Evolutionary conservation across 306 rosid genomes (phyloP), one percentile per base, ranked within the genome.

Genomic region (Leucaena leucocephala): DNA sequence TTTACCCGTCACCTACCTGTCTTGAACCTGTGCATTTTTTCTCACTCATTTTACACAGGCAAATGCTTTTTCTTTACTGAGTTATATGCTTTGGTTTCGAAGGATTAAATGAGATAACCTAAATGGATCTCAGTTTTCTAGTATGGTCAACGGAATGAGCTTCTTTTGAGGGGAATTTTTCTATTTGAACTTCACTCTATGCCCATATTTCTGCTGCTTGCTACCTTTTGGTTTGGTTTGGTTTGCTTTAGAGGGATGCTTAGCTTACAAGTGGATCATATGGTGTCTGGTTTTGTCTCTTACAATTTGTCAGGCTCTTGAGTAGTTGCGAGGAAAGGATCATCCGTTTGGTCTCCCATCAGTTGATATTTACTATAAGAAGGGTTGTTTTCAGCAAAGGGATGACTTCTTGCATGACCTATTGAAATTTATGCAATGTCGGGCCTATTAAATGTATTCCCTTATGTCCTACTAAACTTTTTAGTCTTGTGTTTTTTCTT

Each of bases 391-490:
- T 48, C 44, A 58, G 72, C 55, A 67, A 55, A 54, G 81, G 74
- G 78, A 82, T 85, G 88, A 45, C 34, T 58, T 27, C 62, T 55
- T 55, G 62, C 73, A 35, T 17, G 71, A 82, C 54, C 44, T 79
- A 54, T 72, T 85, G 86, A 85, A 79, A 74, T 74, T 27, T 58
- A 1, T 71, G 77, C 86, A 72, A 85, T 85, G 88, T 85, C 88
- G 42, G 84, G 88, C 40, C 69, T 85, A 82, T 84, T 85, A 40
- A 85, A 85, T 85, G 88, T 85, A 85, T 72, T 76, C 58, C 46
- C 71, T 76, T 57, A 44, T 76, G 45, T 77, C 82, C 76, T 85
- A 7, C 52, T 48, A 71, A 72, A 4, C 4, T 35, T 70, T 71
- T 34, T 46, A 38, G 54, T 42, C 34, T 68, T 39, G 16, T 39